A percentile compares a stretch with the other conserved stretches of the same genome.
phyloP scores from a whole-genome alignment of 257 asterid species.

The Scutellaria barbata region DNA sequence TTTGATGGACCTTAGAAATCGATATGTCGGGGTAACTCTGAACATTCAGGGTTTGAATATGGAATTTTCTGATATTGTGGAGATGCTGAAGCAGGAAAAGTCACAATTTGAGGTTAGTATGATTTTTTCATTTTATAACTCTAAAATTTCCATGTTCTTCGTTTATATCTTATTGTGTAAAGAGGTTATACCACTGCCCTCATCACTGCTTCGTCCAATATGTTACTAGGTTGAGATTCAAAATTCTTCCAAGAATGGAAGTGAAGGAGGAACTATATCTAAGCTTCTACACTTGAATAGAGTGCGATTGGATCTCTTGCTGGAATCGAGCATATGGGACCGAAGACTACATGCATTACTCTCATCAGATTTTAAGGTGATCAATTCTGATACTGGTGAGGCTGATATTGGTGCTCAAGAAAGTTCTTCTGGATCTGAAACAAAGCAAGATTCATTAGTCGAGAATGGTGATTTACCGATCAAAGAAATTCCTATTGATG shows the following conservation, averaged over 20 bases:
- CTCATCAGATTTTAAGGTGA: slow-evolving; percentile 54
- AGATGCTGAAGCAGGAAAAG: slow-evolving; percentile 76
- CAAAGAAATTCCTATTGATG: slow-evolving; percentile 55
- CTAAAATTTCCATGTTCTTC: background rate
- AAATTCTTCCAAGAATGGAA: slow-evolving; percentile 50
- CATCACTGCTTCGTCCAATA: slow-evolving; percentile 29
- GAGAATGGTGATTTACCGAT: slow-evolving; percentile 42
- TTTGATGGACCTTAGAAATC: slow-evolving; percentile 60
- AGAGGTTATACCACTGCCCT: slow-evolving; percentile 16
- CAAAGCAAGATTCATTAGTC: slow-evolving; percentile 38
- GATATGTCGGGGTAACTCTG: slow-evolving; percentile 58
- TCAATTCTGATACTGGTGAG: slow-evolving; percentile 37
- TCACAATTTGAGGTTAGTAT: slow-evolving; percentile 76
- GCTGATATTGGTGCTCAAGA: slow-evolving; percentile 36
- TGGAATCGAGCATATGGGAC: slow-evolving; percentile 85
- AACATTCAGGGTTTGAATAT: slow-evolving; percentile 65
- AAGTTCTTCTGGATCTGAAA: slow-evolving; percentile 39
- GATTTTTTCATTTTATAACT: slow-evolving; percentile 5
- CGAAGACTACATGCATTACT: slow-evolving; percentile 70
- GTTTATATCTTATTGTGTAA: background rate
- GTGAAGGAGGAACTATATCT: slow-evolving; percentile 48
- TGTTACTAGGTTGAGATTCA: slow-evolving; percentile 63
- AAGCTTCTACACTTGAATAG: slow-evolving; percentile 69
- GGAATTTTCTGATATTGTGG: slow-evolving; percentile 70
- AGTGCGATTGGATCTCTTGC: slow-evolving; percentile 68